These are phyloP conservation scores for Chlorella vulgaris DNA, from an alignment of 139 green algal genomes.

Conservation along the genomic window DNA sequence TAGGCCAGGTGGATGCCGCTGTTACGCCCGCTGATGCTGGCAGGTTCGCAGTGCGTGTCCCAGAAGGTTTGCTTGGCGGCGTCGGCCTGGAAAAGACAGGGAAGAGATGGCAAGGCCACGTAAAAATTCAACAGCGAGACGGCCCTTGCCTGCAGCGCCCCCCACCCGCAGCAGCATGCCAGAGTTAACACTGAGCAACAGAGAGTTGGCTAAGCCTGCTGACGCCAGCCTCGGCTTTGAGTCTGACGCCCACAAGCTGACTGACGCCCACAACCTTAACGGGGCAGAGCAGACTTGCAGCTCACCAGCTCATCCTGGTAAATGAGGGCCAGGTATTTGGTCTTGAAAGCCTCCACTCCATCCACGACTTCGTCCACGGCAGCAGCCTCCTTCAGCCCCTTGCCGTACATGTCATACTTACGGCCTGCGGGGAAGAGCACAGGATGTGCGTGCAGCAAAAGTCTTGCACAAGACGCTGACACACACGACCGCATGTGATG, in stretches of 20 bases:
- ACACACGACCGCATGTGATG: too few species aligned
- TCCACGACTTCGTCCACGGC: background rate
- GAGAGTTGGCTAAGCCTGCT: too few species aligned
- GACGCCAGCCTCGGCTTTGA: too few species aligned
- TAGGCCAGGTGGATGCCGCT: constrained; percentile 49
- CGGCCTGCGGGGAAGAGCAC: background rate
- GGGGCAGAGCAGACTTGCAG: background rate
- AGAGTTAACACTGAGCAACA: too few species aligned
- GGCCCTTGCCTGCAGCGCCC: too few species aligned
- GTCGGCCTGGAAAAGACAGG: constrained; percentile 29
- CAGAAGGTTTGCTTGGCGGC: constrained; percentile 57
- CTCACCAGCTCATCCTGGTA: constrained; percentile 15
- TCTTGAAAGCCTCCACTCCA: background rate
- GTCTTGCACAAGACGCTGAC: too few species aligned
- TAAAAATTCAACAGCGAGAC: too few species aligned
- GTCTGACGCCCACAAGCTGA: too few species aligned
- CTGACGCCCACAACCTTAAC: too few species aligned
- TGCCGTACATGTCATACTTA: constrained; percentile 57
- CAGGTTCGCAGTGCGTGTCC: constrained; percentile 42
- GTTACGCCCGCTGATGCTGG: constrained; percentile 35
- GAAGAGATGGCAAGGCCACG: too few species aligned
- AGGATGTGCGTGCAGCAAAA: background rate
- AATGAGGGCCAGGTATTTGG: constrained; percentile 10
- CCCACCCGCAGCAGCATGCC: too few species aligned
- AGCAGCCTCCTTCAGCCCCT: constrained; percentile 35